These are phyloP conservation scores for Rosellinia necatrix DNA, from an alignment of 2,329 filamentous ascomycete species.

Conservation along the genomic window DNA sequence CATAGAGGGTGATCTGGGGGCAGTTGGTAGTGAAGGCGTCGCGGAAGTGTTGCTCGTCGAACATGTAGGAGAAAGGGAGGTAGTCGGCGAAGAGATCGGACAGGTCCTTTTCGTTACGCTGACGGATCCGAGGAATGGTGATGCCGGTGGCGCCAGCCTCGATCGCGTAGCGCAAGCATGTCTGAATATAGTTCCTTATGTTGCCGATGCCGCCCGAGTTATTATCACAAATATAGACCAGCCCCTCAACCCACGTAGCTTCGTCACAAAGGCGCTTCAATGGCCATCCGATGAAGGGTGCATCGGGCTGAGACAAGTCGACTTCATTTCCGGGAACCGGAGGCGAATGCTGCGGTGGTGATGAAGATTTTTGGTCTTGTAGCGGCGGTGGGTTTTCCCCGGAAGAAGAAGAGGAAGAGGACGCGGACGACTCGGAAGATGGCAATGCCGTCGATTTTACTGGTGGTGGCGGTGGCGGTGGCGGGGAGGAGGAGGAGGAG, in stretches of 20 bases:
- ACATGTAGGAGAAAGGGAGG: conserved; percentile 51
- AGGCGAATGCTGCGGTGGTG: conserved; percentile 9
- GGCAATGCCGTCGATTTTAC: not conserved
- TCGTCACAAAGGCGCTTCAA: conserved; percentile 50
- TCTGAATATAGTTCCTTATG: conserved; percentile 56
- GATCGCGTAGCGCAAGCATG: conserved; percentile 54
- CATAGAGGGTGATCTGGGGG: conserved; percentile 50
- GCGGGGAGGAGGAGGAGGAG: conserved; percentile 10
- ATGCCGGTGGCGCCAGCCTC: conserved; percentile 53
- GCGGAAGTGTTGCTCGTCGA: conserved; percentile 52
- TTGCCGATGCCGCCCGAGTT: conserved; percentile 57
- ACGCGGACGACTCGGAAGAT: not conserved
- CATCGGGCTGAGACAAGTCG: conserved; percentile 46
- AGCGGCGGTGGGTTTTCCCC: not conserved
- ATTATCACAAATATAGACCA: conserved; percentile 55
- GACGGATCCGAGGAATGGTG: conserved; percentile 51
- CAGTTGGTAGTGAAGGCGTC: conserved; percentile 44
- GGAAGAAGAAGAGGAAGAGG: not conserved
- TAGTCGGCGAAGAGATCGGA: conserved; percentile 48
- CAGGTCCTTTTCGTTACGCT: conserved; percentile 48
- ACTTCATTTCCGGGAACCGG: conserved; percentile 30
- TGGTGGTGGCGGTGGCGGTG: conserved; percentile 1
- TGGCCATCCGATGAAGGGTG: conserved; percentile 53
- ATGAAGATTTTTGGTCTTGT: not conserved
- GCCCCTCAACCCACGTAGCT: conserved; percentile 46